Percentiles rank a stretch among this genome's conserved stretches.
Conservation (phyloP, 2,329 filamentous ascomycete genomes). For the Phaeomoniella chlamydospora region DNA sequence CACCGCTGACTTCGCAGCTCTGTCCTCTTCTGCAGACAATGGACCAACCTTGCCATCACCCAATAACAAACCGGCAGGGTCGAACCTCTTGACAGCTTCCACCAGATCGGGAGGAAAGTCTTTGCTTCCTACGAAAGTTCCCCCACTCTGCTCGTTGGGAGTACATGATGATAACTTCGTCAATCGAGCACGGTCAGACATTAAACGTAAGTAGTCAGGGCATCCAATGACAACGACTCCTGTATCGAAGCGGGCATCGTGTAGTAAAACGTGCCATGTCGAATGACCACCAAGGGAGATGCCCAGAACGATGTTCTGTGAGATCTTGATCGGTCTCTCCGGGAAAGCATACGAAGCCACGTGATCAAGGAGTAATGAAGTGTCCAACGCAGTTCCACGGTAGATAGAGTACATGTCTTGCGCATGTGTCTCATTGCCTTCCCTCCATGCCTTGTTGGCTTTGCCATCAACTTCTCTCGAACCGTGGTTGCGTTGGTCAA, state of each 20-base stretch:
- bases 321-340: conserved; percentile 10
- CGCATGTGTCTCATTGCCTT: conserved; percentile 68
- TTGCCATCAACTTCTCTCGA: conserved; percentile 49
- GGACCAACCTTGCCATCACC: conserved; percentile 18
- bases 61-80: conserved; percentile 65
- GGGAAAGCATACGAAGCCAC: conserved; percentile 62
- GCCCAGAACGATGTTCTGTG: conserved; percentile 61
- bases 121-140: conserved; percentile 56
- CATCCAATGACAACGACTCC: conserved; percentile 75
- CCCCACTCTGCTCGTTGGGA: conserved; percentile 37
- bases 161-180: conserved; percentile 52
- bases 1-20: conserved; percentile 6
- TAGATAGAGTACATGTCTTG: conserved; percentile 69
- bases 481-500: conserved; percentile 92
- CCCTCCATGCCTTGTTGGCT: conserved; percentile 65
- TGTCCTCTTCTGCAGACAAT: conserved; percentile 6
- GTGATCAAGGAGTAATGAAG: conserved; percentile 59
- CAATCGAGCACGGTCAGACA: conserved; percentile 62
- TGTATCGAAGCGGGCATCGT: conserved; percentile 63
- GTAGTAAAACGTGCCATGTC: conserved; percentile 69
- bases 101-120: conserved; percentile 64
- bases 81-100: conserved; percentile 45
- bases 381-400: conserved; percentile 56
- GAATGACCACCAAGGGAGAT: conserved; percentile 79
- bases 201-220: conserved; percentile 70